Base-by-base conservation (phyloP, 495 filamentous ascomycete genomes). In the Parathielavia appendiculata region DNA sequence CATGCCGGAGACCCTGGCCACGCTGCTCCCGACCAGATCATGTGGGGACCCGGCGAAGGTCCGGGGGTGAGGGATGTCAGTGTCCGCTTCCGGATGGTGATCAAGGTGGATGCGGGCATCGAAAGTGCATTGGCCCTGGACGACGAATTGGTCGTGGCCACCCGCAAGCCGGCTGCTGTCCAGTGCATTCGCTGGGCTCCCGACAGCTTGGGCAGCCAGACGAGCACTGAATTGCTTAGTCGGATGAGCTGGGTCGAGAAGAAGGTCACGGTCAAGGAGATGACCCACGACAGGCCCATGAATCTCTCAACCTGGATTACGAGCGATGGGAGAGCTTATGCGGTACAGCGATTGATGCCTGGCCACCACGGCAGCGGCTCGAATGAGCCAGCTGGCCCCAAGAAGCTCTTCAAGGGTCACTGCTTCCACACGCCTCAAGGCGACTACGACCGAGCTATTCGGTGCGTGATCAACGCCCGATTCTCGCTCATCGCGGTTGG, bases 281-380 rank as follows among this genome's bases (percentile, higher is more conserved):
- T 99, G 90, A 86, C 95, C 23, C 87, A 97, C 73, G 93, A 99
- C 71, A 83, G 92, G 61, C 92, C 93, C 1, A 99, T 99, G 92
- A 97, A 93, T 65, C 79, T 99, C 17, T 86, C 89, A 38, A 87
- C 92, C 17, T 99, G 95, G 95, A 82, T 96, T 56, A 95, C 90
- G 10, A 89, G 80, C 65, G 92, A 92, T 65, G 95, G 95, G 1
- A 86, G 83, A 67, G 92, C 90, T 5, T 97, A 96, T 69, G 91
- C 92, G 20, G 91, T 97, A 19, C 95, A 99, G 70, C 83, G 91
- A 57, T 63, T 69, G 30, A 52, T 64, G 22, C 51, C 58, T 8
- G 55, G 26, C 22, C 61, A 66, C 12, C 62, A 70, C 20, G 39
- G 64, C 34, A 54, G 57, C 39, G 61, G 64, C 12, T 58, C 62